Conservation (phyloP, 306 rosid genomes). For the Inga leiocalycina region DNA sequence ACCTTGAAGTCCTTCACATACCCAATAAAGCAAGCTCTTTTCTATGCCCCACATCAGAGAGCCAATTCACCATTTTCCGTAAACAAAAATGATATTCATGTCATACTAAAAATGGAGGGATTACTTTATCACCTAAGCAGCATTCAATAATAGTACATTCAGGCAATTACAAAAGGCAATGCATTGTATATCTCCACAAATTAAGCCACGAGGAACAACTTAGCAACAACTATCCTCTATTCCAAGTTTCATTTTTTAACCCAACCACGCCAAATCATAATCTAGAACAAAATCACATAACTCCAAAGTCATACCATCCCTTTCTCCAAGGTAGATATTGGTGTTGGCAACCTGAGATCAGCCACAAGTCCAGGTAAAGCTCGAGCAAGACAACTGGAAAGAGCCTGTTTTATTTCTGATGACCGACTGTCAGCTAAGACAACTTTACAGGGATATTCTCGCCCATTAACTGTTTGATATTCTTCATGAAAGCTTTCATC, state of each 20-base stretch:
- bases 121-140: conserved; percentile 22
- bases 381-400: conserved; percentile 82
- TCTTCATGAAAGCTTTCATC: conserved; percentile 83
- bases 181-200: conserved; percentile 18
- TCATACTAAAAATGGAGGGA: conserved; percentile 12
- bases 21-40: conserved; percentile 12
- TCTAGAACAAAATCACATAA: conserved; percentile 26
- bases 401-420: conserved; percentile 83
- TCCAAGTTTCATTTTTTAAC: background rate
- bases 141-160: background rate
- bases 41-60: background rate
- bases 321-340: conserved; percentile 85
- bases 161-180: conserved; percentile 16
- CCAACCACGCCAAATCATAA: conserved; percentile 17
- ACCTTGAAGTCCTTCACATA: conserved; percentile 8
- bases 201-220: background rate
- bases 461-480: conserved; percentile 64
- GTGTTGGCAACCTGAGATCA: conserved; percentile 67
- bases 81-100: background rate
- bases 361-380: conserved; percentile 78
- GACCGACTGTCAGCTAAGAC: conserved; percentile 85
- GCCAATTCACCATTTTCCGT: background rate
- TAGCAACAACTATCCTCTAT: background rate
- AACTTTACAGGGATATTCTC: conserved; percentile 68
- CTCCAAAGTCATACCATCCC: conserved; percentile 64